Percentiles rank a stretch among this genome's conserved stretches.
Conservation (phyloP, 306 rosid genomes). For the Prinsepia uniflora region DNA sequence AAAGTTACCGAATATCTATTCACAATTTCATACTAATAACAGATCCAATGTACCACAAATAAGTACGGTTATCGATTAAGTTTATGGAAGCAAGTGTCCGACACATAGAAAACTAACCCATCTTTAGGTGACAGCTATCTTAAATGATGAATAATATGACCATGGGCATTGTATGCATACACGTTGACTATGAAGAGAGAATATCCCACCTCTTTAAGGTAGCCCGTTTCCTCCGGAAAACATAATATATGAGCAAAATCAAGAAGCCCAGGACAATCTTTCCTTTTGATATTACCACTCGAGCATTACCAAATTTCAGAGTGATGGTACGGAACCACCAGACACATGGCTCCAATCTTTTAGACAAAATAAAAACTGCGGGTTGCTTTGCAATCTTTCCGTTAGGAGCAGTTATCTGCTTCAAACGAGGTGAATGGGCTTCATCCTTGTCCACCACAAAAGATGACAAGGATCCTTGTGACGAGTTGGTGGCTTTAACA, state of each 20-base stretch:
- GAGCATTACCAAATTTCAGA: constrained; percentile 58
- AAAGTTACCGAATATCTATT: too few species aligned
- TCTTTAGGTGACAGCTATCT: neutral
- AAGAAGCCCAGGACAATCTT: constrained; percentile 57
- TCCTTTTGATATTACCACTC: constrained; percentile 52
- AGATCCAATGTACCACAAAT: neutral
- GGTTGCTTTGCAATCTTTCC: constrained; percentile 32
- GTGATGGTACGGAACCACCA: constrained; percentile 65
- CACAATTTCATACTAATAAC: neutral
- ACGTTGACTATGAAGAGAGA: constrained; percentile 9
- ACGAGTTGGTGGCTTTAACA: constrained; percentile 37
- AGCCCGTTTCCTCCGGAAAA: constrained; percentile 53
- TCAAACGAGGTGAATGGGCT: constrained; percentile 25
- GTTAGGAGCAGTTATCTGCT: constrained; percentile 26
- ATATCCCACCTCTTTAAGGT: constrained; percentile 49
- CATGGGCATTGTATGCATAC: neutral
- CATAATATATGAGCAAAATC: constrained; percentile 46
- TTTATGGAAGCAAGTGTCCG: neutral
- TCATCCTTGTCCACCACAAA: constrained; percentile 27
- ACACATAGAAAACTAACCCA: neutral
- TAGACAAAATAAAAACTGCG: constrained; percentile 41
- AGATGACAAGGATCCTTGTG: constrained; percentile 33
- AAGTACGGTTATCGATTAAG: neutral
- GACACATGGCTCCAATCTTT: constrained; percentile 50
- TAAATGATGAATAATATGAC: neutral